Base-by-base conservation (phyloP, 768 basidiomycete genomes). In the Podaxis sp. region DNA sequence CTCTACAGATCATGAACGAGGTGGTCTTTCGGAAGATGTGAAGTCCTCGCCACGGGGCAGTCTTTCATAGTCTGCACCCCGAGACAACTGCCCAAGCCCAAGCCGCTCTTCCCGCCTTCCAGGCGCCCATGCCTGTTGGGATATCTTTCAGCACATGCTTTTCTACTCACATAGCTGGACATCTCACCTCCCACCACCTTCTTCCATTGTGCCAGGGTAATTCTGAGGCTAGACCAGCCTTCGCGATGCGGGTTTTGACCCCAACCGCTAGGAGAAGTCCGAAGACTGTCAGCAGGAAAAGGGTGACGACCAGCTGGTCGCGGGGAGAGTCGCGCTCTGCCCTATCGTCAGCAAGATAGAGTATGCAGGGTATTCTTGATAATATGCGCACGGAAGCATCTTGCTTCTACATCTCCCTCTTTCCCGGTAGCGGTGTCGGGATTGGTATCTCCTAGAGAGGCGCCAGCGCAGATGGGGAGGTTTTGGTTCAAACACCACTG, bases 401-500 rank as follows among this genome's bases (percentile, higher is more conserved):
- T 82, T 62, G 95, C 94, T 78, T 96, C 94, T 24, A 97, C 93
- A 74, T 96, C 94, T 48, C 95, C 95, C 74, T 96, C 95, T 72
- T 92, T 95, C 38, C 95, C 95, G 4, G 94, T 96, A 12, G 91
- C 93, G 17, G 92, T 95, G 74, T 97, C 95, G 28, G 92, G 92
- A 74, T 97, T 86, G 24, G 91, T 88, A 69, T 95, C 92, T 26
- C 95, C 95, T 57, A 96, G 76, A 55, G 84, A 82, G 52, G 93
- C 93, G 28, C 89, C 89, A 9, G 84, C 82, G 72, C 93, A 96
- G 49, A 94, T 96, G 15, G 83, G 78, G 40, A 97, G 80, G 70
- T 95, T 93, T 75, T 93, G 95, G 71, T 96, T 92, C 60, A 95
- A 79, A 76, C 95, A 97, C 92, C 95, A 97, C 71, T 95, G 91